Evolutionary conservation across 2,329 filamentous ascomycete species (phyloP), one percentile per base, ranked within the genome.

Genomic region (Endocalyx cinctus): DNA sequence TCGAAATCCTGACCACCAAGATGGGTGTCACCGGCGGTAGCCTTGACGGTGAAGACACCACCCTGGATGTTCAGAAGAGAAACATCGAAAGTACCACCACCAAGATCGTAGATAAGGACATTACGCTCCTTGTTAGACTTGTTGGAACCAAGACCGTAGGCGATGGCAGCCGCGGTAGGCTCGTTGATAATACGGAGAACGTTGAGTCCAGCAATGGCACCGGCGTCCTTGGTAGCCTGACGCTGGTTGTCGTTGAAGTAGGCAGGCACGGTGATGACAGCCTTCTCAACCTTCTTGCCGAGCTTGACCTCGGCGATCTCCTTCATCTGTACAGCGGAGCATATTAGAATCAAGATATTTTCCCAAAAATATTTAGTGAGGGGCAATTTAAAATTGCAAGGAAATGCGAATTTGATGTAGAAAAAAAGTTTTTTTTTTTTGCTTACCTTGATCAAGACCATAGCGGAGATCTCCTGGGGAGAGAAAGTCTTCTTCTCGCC

Each of bases 161-260:
- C 92, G 58, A 97, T 97, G 55, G 92, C 92, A 44, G 92, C 92
- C 52, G 92, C 92, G 46, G 92, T 98, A 42, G 92, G 92, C 77
- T 98, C 92, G 81, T 98, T 98, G 74, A 98, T 97, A 74, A 98
- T 97, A 79, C 92, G 89, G 67, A 98, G 89, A 53, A 98, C 88
- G 72, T 97, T 96, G 46, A 98, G 82, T 55, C 90, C 92, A 58
- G 90, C 74, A 61, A 98, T 98, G 65, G 90, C 85, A 82, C 92
- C 92, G 50, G 92, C 92, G 62, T 97, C 92, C 83, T 97, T 97
- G 72, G 92, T 98, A 50, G 92, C 87, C 73, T 97, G 92, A 72
- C 92, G 85, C 77, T 98, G 92, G 78, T 94, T 95, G 82, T 98
- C 92, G 79, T 97, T 97, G 87, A 98, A 98, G 80, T 98, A 98